Conservation (phyloP, 2,329 filamentous ascomycete genomes). For the Trichoderma gracile region DNA sequence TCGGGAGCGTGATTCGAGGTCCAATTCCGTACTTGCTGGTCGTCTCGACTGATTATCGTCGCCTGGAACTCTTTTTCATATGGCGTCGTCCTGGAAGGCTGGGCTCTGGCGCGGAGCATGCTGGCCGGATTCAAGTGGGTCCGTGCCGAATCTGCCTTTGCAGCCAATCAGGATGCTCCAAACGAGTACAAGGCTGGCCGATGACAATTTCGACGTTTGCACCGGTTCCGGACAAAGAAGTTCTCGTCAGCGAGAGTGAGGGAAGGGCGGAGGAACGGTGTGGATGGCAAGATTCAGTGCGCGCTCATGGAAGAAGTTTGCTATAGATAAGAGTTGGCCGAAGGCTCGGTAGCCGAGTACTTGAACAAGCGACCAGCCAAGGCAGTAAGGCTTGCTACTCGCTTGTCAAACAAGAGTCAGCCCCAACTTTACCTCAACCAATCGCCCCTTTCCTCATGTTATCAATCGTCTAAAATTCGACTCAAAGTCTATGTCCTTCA, state of each 20-base stretch:
- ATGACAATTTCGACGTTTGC: not conserved
- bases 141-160: slow-evolving; percentile 37
- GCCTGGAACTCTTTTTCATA: slow-evolving; percentile 16
- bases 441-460: slow-evolving; percentile 22
- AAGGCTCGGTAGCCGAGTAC: not conserved
- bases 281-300: too few species aligned
- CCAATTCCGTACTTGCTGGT: slow-evolving; percentile 26
- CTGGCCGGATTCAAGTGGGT: slow-evolving; percentile 45
- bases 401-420: not conserved
- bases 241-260: too few species aligned
- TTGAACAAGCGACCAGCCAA: not conserved
- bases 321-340: too few species aligned
- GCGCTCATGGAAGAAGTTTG: not conserved
- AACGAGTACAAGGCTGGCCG: slow-evolving; percentile 20
- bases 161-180: slow-evolving; percentile 34
- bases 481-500: slow-evolving; percentile 55
- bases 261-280: too few species aligned
- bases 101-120: slow-evolving; percentile 32
- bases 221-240: too few species aligned
- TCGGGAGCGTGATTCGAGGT: slow-evolving; percentile 27
- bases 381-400: not conserved
- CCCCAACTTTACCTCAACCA: not conserved
- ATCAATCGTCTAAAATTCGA: slow-evolving; percentile 43
- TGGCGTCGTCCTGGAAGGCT: slow-evolving; percentile 33
- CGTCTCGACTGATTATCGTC: slow-evolving; percentile 16